phyloP scores from a whole-genome alignment of 225 moss, liverwort and hornwort genomes.

The Marchantia paleacea region DNA sequence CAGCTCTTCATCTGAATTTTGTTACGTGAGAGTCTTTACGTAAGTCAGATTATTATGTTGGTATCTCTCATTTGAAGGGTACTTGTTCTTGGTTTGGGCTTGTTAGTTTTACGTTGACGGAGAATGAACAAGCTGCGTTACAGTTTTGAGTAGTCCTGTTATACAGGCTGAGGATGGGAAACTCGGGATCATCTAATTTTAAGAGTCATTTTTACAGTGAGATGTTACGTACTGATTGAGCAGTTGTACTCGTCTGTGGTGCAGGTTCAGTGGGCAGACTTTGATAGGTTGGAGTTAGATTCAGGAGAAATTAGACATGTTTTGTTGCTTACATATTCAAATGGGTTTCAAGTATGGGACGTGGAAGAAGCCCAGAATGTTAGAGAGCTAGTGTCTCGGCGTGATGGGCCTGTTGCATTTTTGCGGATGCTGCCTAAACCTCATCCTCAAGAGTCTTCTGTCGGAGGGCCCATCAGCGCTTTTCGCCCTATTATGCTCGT shows the following conservation, averaged over 20 bases:
- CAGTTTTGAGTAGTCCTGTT: background rate
- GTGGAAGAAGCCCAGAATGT: constrained; percentile 90
- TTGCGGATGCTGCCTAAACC: constrained; percentile 82
- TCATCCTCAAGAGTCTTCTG: constrained; percentile 48
- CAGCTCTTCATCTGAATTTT: no score
- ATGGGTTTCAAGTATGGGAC: constrained; percentile 99
- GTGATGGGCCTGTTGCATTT: constrained; percentile 91
- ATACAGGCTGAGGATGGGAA: no score
- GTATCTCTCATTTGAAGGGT: no score
- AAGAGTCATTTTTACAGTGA: no score
- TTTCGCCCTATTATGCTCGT: constrained; percentile 74
- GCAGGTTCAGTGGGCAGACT: constrained; percentile 95
- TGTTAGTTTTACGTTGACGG: no score
- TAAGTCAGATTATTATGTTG: no score
- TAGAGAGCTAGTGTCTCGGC: constrained; percentile 80
- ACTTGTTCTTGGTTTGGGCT: no score
- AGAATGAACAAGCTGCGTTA: background rate
- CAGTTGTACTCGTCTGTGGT: constrained; percentile 3
- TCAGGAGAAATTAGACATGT: constrained; percentile 80
- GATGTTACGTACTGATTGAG: background rate
- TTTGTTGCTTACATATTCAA: constrained; percentile 75
- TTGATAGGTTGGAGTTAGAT: constrained; percentile 83
- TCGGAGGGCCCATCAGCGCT: constrained; percentile 53
- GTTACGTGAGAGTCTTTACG: no score
- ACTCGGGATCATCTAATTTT: no score